Evolutionary conservation across 164 flowering plant genomes (phyloP), one percentile per base, ranked within the genome.

Genomic region (Pachysandra terminalis): DNA sequence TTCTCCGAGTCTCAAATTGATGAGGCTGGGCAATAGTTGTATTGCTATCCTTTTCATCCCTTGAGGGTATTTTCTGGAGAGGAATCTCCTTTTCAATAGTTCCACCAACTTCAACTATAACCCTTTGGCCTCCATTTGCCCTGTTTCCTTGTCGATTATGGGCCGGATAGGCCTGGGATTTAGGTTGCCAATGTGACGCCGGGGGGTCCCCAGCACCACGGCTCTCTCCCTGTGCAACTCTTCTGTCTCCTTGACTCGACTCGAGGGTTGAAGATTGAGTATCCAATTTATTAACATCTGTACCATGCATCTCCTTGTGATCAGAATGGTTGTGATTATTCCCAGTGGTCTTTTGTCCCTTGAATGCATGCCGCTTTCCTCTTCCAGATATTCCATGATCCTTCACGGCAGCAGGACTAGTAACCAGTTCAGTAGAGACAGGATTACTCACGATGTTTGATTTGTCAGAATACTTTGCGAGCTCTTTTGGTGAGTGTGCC

Each of bases 101-200:
- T 68, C 73, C 64, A 45, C 27, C 71, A 67, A 22, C 78, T 63
- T 80, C 89, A 19, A 41, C 24, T 7, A 54, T 40, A 63, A 55
- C 69, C 67, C 63, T 73, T 68, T 80, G 84, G 64, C 75, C 70
- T 57, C 80, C 79, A 68, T 35, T 68, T 51, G 61, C 63, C 68
- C 76, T 68, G 71, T 66, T 77, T 72, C 78, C 85, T n/a, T 79
- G 77, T 24, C 76, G 80, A 71, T 78, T 79, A 57, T 74, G 64
- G 15, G 67, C 63, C 0, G 75, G 25, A 73, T 41, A 40, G 3
- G 73, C 61, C 65, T 82, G 91, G 45, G 87, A 68, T 68, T 90
- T 95, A 40, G 97, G 94, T 76, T 90, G 90, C 97, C 97, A 90
- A 17, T 90, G 93, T 71, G 95, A 76, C 48, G 80, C 53, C 6